Evolutionary conservation across 2,329 filamentous ascomycete species (phyloP), one percentile per base, ranked within the genome.

Genomic region (Colletotrichum australisinense): DNA sequence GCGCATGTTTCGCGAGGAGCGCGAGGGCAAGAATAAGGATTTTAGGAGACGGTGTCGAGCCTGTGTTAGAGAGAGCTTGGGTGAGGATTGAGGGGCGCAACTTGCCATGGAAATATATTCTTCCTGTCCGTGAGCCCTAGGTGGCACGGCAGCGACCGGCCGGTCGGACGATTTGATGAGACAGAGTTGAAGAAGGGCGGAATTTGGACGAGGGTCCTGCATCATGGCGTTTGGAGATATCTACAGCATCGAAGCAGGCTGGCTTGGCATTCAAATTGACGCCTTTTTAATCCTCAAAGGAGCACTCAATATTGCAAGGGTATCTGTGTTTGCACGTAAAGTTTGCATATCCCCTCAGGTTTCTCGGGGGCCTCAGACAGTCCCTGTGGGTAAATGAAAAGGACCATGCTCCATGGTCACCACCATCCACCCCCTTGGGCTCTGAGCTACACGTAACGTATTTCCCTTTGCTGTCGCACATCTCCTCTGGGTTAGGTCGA

Each of bases 1-100:
- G 12, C 90, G 93, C 74, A 84, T 98, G 86, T 93, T 97, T 89
- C 90, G 97, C 65, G 94, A 97, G 79, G 94, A 98, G 79, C 84
- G 85, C 71, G 88, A 89, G 75, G 88, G 88, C 16, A 84, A 84
- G 60, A 84, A 85, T 73, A 90, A 87, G 80, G 94, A 95, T 63
- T 99, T 98, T 80, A 90, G 94, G 83, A 93, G 89, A 83, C 87
- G 90, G 74, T 95, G 95, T 73, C 87, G 95, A 79, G 91, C 90
- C 80, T 95, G 93, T 79, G 95, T 97, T 1, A 86, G 94, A 77
- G 93, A 94, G 83, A 97, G 94, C 80, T 83, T 95, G 78, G 95
- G 95, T 32, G 93, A 94, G 81, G 91, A 94, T 62, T 91, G 76
- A 81, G 3, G 14, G 14, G 16, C 19, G 38, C 28, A 16, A 19